Evolutionary conservation across 352 stramenopile species (phyloP).

Genomic region (Pythium grandisporangium): DNA sequence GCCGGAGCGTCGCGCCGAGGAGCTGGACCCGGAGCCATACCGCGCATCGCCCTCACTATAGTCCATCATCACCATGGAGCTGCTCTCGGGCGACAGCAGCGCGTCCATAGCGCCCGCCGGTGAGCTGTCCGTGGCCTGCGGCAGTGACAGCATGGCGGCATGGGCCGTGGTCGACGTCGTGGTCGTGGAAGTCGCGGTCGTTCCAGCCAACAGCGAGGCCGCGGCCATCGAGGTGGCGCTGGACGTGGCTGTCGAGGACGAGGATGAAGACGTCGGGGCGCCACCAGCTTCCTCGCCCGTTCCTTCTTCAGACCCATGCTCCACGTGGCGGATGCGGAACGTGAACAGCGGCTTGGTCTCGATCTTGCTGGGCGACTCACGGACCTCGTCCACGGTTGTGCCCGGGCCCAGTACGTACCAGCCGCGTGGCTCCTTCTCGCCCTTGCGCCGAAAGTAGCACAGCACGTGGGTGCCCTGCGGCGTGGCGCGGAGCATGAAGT

Average conservation of each 20-base stretch:
- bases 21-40: constrained; percentile 40
- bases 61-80: too few species aligned
- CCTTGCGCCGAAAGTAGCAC: constrained; percentile 81
- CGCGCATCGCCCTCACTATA: constrained; percentile 13
- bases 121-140: too few species aligned
- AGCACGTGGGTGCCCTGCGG: constrained; percentile 70
- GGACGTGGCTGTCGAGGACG: constrained; percentile 4
- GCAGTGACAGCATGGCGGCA: too few species aligned
- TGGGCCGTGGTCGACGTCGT: constrained; percentile 4
- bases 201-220: constrained; percentile 2
- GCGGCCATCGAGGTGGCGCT: constrained; percentile 1
- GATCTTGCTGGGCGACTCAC: constrained; percentile 80
- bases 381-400: constrained; percentile 77
- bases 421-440: constrained; percentile 70
- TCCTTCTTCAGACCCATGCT: too few species aligned
- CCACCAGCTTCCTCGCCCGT: constrained; percentile 35
- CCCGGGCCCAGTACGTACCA: constrained; percentile 76
- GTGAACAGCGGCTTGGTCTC: constrained; percentile 84
- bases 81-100: constrained; percentile 14
- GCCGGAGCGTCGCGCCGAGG: constrained; percentile 31
- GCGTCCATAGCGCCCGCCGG: constrained; percentile 13
- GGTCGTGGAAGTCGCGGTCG: too few species aligned
- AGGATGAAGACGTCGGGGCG: constrained; percentile 9
- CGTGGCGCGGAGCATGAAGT: constrained; percentile 85
- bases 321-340: constrained; percentile 66